A percentile compares a stretch with the other conserved stretches of the same genome.
Conservation (phyloP, 768 basidiomycete genomes). For the Filobasidium floriforme region DNA sequence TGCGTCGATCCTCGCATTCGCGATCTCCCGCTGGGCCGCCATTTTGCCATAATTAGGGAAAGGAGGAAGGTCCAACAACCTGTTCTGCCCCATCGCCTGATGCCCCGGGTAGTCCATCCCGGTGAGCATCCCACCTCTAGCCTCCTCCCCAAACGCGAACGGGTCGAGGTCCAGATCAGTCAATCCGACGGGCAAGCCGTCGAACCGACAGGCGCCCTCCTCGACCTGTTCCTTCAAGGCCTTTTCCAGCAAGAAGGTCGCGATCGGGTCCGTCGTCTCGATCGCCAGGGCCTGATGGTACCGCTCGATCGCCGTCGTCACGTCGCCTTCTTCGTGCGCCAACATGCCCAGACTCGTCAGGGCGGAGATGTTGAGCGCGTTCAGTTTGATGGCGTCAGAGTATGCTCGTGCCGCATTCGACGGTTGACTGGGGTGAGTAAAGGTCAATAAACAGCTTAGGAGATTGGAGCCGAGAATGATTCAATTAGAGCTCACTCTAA, state of each 20-base stretch:
- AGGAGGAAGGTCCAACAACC: slow-evolving; percentile 2
- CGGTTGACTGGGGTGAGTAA: slow-evolving; percentile 37
- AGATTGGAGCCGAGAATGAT: neutral
- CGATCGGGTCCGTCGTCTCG: slow-evolving; percentile 40
- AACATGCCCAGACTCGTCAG: slow-evolving; percentile 86
- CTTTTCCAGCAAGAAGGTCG: slow-evolving; percentile 41
- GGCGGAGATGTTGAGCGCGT: slow-evolving; percentile 72
- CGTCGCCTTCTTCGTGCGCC: slow-evolving; percentile 63
- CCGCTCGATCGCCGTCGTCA: slow-evolving; percentile 73
- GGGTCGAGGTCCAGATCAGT: slow-evolving; percentile 7
- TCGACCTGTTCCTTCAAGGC: slow-evolving; percentile 39
- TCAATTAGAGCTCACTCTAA: slow-evolving; percentile 54
- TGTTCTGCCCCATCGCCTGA: slow-evolving; percentile 2
- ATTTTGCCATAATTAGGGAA: neutral
- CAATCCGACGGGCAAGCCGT: slow-evolving; percentile 29
- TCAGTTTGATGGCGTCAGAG: slow-evolving; percentile 71
- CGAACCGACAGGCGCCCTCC: slow-evolving; percentile 31
- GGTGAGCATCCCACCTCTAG: too few species aligned
- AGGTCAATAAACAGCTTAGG: neutral
- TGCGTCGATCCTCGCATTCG: too few species aligned
- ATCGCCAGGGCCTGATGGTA: slow-evolving; percentile 63
- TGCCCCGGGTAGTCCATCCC: too few species aligned
- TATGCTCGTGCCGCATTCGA: slow-evolving; percentile 68
- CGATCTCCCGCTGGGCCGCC: slow-evolving; percentile 13
- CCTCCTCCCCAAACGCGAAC: neutral